Evolutionary conservation across 2,329 filamentous ascomycete species (phyloP).

Genomic region (Bipolaris cookei): DNA sequence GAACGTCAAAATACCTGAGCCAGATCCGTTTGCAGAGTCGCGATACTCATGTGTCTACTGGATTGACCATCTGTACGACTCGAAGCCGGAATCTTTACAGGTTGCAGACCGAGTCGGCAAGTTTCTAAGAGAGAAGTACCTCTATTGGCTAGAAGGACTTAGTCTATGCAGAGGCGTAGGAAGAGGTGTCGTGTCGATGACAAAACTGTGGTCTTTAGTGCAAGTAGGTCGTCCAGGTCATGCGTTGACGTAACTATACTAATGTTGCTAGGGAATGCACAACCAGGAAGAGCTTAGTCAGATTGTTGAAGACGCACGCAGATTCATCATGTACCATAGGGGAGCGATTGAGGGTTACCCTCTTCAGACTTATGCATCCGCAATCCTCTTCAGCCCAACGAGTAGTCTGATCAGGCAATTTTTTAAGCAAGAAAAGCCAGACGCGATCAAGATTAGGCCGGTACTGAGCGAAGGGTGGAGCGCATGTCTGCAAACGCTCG

Average conservation of each 20-base stretch:
- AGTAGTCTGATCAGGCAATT: not conserved
- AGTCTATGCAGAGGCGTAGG: slow-evolving; percentile 15
- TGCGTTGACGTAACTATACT: not conserved
- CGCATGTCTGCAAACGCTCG: not conserved
- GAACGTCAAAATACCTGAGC: not conserved
- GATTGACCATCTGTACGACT: slow-evolving; percentile 42
- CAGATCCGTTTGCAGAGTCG: slow-evolving; percentile 31
- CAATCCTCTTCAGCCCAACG: not conserved
- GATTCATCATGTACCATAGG: not conserved
- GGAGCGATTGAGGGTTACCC: not conserved
- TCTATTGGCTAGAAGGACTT: too few relatives aligned
- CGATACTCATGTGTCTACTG: slow-evolving; percentile 43
- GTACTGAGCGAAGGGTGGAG: not conserved
- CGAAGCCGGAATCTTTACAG: slow-evolving; percentile 11
- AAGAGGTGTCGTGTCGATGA: slow-evolving; percentile 20
- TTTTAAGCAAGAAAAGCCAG: not conserved
- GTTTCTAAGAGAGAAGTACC: too few relatives aligned
- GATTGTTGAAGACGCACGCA: not conserved
- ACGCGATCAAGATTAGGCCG: not conserved
- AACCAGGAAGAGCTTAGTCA: not conserved
- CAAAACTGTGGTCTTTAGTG: not conserved
- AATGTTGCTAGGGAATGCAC: not conserved
- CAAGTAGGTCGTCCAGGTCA: not conserved
- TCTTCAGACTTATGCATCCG: not conserved
- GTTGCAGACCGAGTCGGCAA: too few relatives aligned